Evolutionary conservation across 108 stramenopile genomes (phyloP), one percentile per base, ranked within the genome.

Genomic region (Pseudonitzschia multistriata): DNA sequence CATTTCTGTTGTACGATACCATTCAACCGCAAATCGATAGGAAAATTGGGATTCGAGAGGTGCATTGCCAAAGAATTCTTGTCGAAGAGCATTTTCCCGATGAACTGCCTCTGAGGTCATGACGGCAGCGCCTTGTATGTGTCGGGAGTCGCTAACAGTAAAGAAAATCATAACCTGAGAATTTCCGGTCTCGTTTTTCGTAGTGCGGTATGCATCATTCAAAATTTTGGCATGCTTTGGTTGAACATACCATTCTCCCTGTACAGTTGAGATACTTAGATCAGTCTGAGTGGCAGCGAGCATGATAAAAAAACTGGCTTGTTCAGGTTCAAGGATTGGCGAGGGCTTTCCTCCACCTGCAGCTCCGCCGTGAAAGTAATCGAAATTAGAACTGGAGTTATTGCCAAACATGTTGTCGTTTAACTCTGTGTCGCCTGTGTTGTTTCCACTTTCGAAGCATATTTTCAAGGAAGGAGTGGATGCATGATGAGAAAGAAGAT

Each of bases 1-100:
- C 30, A 94, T 79, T 72, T 94, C 93, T 19, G 88, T 89, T 2
- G 93, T 94, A 14, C 93, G 81, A 73, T 87, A 91, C 90, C 93
- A 94, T 79, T 90, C 87, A 49, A 89, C 80, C 22, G 78, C 55
- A 27, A 90, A 73, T 34, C 84, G 73, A 67, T 84, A 87, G 33
- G 80, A 79, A 68, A 90, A 94, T 29, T 37, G 45, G 31, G 53
- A 48, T 28, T 65, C 64, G 25, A 22, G 42, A 42, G 72, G 66
- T 11, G 78, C 70, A 27, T 83, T 75, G 13, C 42, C 42, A 19
- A 72, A 47, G 68, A 84, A 81, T 19, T 83, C 78, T 25, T 78
- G 76, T 45, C 71, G 76, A 25, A 68, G 55, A 4, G 61, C 53
- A 59, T 45, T 65, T n/a, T 76, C 71, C 47, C 79, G 76, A 55